Evolutionary conservation across 345 rosid genomes (phyloP).

Genomic region (Fremontodendron californicum): DNA sequence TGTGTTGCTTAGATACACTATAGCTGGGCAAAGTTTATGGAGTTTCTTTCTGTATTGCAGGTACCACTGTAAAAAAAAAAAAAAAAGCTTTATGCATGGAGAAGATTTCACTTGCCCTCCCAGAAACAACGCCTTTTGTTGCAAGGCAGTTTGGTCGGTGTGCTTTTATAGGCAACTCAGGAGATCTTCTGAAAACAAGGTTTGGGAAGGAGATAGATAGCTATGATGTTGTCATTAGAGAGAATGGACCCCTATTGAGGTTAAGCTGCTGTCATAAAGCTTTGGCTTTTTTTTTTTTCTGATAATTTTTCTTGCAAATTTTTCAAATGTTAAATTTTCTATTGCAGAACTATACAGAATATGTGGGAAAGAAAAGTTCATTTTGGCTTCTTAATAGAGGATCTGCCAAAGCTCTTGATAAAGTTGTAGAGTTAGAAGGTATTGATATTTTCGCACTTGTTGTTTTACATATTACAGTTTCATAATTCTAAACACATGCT

Average conservation of each 20-base stretch:
- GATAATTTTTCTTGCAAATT: not conserved
- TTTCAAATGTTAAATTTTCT: slow-evolving; percentile 12
- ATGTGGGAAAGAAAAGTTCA: slow-evolving; percentile 76
- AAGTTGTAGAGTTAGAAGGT: slow-evolving; percentile 96
- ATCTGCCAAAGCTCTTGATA: slow-evolving; percentile 96
- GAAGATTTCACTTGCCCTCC: slow-evolving; percentile 82
- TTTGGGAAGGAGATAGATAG: slow-evolving; percentile 85
- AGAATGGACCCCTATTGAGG: slow-evolving; percentile 93
- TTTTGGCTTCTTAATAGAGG: slow-evolving; percentile 93
- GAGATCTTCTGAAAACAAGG: slow-evolving; percentile 80
- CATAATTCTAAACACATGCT: slow-evolving; percentile 13
- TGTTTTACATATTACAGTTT: not conserved
- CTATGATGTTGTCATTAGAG: slow-evolving; percentile 78
- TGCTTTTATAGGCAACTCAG: slow-evolving; percentile 94
- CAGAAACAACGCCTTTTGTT: slow-evolving; percentile 69
- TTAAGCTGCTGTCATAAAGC: slow-evolving; percentile 20
- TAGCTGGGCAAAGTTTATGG: not conserved
- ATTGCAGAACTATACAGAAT: slow-evolving; percentile 62
- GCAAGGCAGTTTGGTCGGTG: slow-evolving; percentile 77
- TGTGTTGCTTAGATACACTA: not conserved
- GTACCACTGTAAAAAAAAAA: slow-evolving; percentile 63
- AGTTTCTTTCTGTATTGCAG: slow-evolving; percentile 38
- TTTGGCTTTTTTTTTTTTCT: not conserved
- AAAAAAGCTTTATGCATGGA: slow-evolving; percentile 71
- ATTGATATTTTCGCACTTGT: slow-evolving; percentile 18